These are phyloP conservation scores for Didymosphaeria variabile DNA, from an alignment of 2,329 filamentous ascomycete genomes.

Conservation along the genomic window DNA sequence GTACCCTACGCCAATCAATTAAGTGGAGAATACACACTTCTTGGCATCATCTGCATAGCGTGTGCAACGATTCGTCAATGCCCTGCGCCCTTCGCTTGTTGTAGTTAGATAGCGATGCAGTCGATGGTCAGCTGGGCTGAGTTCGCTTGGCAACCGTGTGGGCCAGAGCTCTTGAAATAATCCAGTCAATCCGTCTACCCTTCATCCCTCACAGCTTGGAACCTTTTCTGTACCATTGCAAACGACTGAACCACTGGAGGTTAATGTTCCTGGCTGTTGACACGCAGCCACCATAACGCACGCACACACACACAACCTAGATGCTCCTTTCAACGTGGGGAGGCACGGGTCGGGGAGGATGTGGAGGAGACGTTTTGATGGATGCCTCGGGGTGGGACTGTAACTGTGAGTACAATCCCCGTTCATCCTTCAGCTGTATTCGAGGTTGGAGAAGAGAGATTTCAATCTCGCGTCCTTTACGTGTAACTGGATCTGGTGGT, in stretches of 20 bases:
- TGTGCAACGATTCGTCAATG: not conserved
- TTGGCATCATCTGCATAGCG: not conserved
- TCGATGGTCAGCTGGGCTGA: conserved; percentile 7
- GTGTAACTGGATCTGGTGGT: not conserved
- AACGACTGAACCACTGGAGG: not conserved
- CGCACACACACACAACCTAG: not conserved
- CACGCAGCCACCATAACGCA: not conserved
- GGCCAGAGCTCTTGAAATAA: conserved; percentile 1
- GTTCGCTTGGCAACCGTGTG: conserved; percentile 9
- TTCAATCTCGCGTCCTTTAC: not conserved
- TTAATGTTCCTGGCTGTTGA: not conserved
- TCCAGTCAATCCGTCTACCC: conserved; percentile 1
- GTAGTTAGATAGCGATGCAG: not conserved
- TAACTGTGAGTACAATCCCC: not conserved
- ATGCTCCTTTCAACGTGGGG: not conserved
- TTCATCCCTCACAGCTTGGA: not conserved
- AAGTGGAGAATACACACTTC: not conserved
- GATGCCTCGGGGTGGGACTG: not conserved
- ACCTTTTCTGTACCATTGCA: not conserved
- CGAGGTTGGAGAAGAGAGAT: not conserved
- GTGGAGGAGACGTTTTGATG: not conserved
- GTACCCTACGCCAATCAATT: not conserved
- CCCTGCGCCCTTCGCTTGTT: not conserved
- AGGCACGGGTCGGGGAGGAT: too few species aligned
- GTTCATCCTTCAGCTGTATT: not conserved